Conservation (phyloP, 768 basidiomycete species). For the Amanita phalloides region DNA sequence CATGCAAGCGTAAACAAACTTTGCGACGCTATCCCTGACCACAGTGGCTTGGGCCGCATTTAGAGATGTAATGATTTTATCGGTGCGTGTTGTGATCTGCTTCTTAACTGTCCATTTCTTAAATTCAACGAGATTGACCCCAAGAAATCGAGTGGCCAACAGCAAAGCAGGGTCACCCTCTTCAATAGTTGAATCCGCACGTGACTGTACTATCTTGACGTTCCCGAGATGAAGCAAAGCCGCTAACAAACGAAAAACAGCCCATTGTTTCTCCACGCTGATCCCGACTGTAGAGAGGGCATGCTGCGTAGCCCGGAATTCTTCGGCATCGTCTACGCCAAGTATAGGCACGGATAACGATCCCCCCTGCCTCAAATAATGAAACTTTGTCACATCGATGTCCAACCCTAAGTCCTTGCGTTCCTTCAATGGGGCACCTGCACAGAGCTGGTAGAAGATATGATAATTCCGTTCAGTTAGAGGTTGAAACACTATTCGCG, state of each 20-base stretch:
- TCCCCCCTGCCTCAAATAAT: conserved; percentile 91
- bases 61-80: conserved; percentile 88
- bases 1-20: conserved; percentile 96
- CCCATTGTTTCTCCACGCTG: conserved; percentile 97
- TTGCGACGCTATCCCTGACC: conserved; percentile 93
- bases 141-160: conserved; percentile 81
- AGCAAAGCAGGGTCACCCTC: conserved; percentile 74
- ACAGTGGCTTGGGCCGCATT: conserved; percentile 85
- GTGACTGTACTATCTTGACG: conserved; percentile 75
- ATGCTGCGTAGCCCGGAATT: conserved; percentile 88
- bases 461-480: conserved; percentile 97
- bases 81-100: conserved; percentile 87
- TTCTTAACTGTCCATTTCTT: conserved; percentile 99
- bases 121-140: conserved; percentile 85
- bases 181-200: conserved; percentile 76
- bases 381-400: conserved; percentile 75
- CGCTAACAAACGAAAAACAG: conserved; percentile 88
- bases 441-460: conserved; percentile 99
- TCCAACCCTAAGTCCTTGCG: conserved; percentile 91
- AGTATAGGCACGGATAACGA: conserved; percentile 74
- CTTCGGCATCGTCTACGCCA: conserved; percentile 94
- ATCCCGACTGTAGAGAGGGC: conserved; percentile 97
- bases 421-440: conserved; percentile 91
- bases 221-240: conserved; percentile 97
- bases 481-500: conserved; percentile 95